Evolutionary conservation across 177 flowering plant species (phyloP), one percentile per base, ranked within the genome.

Genomic region (Vitis hybrid): DNA sequence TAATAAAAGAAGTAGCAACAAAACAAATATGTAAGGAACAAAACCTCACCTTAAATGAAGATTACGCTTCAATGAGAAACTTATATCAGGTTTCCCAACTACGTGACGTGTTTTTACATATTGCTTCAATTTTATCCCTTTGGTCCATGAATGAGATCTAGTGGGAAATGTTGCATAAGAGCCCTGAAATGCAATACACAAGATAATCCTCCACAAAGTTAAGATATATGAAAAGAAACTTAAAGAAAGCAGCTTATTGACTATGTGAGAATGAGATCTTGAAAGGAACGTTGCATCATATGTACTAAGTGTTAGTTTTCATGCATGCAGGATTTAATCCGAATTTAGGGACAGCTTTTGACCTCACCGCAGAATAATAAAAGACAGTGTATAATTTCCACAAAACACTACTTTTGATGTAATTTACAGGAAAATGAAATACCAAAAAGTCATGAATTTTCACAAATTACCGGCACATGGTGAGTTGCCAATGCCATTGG

Each of bases 401-500:
- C 27, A 65, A 58, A 19, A 30, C 30, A n/a, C 64, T 10, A 2
- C 15, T 51, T 18, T 12, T 13, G 11, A 49, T 7, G 48, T 27
- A 56, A 65, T 8, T 21, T 11, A 48, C 32, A 10, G 12, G 6
- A 52, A 24, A 21, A 60, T 12, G 15, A 6, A 52, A 52, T 46
- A 9, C 14, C 24, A 48, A 11, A 64, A 14, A 52, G 32, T 12
- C 55, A 57, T 70, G 30, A 35, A 12, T 57, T 19, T 11, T 14
- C 50, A 19, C 30, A 52, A 21, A 57, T 66, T 82, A 85, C 88
- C 88, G 78, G 86, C 75, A 78, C 35, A 52, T 81, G 84, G 70
- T 85, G 80, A 70, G 88, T 71, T 71, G 81, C 78, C 82, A 82
- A 77, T 65, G 82, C 81, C 88, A 83, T 85, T 64, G 60, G 73